A percentile compares a stretch with the other conserved stretches of the same genome.
phyloP scores from a whole-genome alignment of 441 rosid genomes.

The Bocquillonia castaneifolia region DNA sequence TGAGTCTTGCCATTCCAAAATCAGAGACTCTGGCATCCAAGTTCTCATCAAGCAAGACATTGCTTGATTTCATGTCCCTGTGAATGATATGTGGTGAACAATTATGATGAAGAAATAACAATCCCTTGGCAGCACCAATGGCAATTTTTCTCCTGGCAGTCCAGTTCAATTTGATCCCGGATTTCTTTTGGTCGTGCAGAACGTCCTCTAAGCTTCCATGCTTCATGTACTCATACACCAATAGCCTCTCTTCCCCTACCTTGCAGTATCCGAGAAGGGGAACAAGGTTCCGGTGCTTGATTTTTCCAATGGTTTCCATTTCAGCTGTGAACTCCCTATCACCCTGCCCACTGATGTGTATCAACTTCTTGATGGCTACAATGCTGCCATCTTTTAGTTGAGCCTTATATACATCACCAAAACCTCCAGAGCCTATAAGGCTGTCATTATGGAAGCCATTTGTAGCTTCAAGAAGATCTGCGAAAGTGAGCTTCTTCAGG shows the following conservation, averaged over 20 bases:
- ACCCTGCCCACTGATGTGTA: constrained; percentile 88
- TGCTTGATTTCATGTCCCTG: constrained; percentile 97
- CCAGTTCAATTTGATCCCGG: constrained; percentile 69
- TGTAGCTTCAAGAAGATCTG: constrained; percentile 88
- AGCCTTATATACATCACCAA: constrained; percentile 95
- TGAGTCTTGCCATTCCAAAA: constrained; percentile 94
- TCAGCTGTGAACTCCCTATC: constrained; percentile 95
- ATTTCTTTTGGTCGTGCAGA: constrained; percentile 62
- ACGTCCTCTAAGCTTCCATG: constrained; percentile 93
- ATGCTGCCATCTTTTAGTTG: constrained; percentile 74
- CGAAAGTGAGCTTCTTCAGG: constrained; percentile 70
- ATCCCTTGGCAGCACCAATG: constrained; percentile 85
- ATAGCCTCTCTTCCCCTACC: constrained; percentile 87
- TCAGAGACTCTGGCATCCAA: constrained; percentile 91
- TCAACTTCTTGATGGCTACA: constrained; percentile 89
- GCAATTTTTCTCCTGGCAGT: constrained; percentile 82
- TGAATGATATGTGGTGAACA: constrained; percentile 92
- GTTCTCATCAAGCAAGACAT: constrained; percentile 74
- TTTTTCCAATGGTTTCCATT: constrained; percentile 96
- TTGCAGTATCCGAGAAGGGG: constrained; percentile 94
- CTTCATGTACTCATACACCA: constrained; percentile 93
- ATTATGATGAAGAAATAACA: constrained; percentile 85
- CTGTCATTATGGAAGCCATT: constrained; percentile 71
- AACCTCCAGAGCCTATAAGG: constrained; percentile 90
- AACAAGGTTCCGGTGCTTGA: constrained; percentile 90